Percentiles rank a stretch among this genome's conserved stretches.
phyloP scores from a whole-genome alignment of 2,329 filamentous ascomycete genomes.

The Fusarium brevicatenulatum region DNA sequence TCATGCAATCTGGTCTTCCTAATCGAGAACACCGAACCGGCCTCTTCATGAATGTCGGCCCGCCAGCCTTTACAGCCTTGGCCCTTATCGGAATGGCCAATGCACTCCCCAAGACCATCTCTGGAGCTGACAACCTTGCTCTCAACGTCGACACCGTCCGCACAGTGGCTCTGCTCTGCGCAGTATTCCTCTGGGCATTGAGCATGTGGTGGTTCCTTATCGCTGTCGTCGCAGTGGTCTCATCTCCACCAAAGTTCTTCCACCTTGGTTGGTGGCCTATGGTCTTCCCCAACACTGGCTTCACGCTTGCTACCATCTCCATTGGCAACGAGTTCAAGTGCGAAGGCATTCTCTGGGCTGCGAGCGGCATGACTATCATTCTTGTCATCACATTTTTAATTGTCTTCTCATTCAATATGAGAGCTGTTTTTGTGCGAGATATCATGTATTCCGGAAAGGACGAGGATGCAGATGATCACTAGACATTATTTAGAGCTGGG shows the following conservation, averaged over 20 bases:
- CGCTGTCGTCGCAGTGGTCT: constrained; percentile 48
- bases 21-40: constrained; percentile 69
- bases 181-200: constrained; percentile 73
- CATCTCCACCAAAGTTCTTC: constrained; percentile 60
- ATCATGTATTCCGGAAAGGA: constrained; percentile 67
- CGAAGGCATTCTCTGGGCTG: constrained; percentile 58
- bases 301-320: constrained; percentile 65
- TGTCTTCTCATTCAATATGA: constrained; percentile 54
- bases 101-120: constrained; percentile 55
- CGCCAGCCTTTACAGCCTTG: constrained; percentile 76
- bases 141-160: constrained; percentile 57
- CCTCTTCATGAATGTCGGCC: constrained; percentile 81
- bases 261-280: constrained; percentile 73
- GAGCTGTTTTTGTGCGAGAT: constrained; percentile 61
- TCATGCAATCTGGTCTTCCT: constrained; percentile 75
- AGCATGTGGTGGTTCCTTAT: constrained; percentile 67
- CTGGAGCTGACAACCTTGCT: constrained; percentile 54
- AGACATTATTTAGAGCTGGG: constrained; percentile 1
- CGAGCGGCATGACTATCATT: constrained; percentile 62
- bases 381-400: constrained; percentile 56
- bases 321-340: constrained; percentile 61
- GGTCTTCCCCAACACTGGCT: constrained; percentile 71
- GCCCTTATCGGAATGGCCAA: constrained; percentile 74
- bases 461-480: constrained; percentile 63
- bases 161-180: constrained; percentile 58